Conservation (phyloP, 352 stramenopile genomes). For the Phytophthora capsici region DNA sequence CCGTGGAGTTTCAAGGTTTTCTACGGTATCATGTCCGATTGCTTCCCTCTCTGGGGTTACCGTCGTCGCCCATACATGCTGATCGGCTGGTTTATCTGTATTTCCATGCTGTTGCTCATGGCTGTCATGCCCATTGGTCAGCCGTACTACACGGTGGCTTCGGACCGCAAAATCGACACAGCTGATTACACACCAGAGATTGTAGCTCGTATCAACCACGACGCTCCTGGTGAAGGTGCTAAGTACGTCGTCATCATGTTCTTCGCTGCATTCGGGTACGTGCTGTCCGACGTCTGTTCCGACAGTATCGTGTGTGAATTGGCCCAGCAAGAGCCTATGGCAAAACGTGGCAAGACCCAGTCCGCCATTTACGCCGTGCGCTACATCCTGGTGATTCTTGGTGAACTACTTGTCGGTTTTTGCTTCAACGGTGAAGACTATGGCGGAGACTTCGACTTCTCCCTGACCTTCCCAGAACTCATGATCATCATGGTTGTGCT, state of each 20-base stretch:
- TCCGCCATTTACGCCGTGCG: conserved; percentile 41
- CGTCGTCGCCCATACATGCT: conserved; percentile 71
- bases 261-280: conserved; percentile 68
- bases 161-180: conserved; percentile 30
- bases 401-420: conserved; percentile 51
- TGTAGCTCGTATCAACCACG: conserved; percentile 45
- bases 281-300: conserved; percentile 67
- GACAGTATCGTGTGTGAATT: conserved; percentile 68
- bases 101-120: conserved; percentile 61
- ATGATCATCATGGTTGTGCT: conserved; percentile 55
- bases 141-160: conserved; percentile 59
- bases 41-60: conserved; percentile 60
- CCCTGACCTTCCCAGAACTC: conserved; percentile 44
- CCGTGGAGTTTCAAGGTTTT: conserved; percentile 76
- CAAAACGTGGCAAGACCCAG: conserved; percentile 64
- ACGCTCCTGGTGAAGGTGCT: conserved; percentile 37
- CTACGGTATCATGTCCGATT: conserved; percentile 41
- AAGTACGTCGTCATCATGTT: conserved; percentile 64
- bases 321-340: conserved; percentile 58
- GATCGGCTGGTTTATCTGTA: conserved; percentile 56
- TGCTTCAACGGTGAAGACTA: conserved; percentile 65
- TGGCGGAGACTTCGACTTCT: conserved; percentile 53
- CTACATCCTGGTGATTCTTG: conserved; percentile 45
- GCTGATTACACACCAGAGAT: conserved; percentile 41
- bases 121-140: conserved; percentile 42